Percentiles rank a stretch among this genome's conserved stretches.
phyloP scores from a whole-genome alignment of 2,329 filamentous ascomycete species.

The Coniochaeta sp. region DNA sequence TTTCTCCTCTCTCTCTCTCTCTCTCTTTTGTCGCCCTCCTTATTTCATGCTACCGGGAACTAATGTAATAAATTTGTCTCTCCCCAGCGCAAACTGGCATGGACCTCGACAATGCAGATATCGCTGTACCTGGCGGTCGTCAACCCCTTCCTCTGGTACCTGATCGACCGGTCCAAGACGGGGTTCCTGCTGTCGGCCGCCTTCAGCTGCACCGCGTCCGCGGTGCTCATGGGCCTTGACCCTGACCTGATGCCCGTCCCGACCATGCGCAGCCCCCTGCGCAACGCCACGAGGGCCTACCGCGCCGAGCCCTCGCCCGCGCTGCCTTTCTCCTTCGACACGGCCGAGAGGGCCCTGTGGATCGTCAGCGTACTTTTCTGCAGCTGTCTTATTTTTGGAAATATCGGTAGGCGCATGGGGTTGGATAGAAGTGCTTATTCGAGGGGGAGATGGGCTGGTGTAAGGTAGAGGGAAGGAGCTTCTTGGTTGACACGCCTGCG shows the following conservation, averaged over 20 bases:
- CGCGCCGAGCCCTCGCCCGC: not conserved
- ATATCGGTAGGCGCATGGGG: constrained; percentile 79
- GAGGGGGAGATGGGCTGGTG: constrained; percentile 38
- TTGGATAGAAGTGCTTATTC: constrained; percentile 33
- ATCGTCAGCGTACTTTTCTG: constrained; percentile 91
- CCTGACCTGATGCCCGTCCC: constrained; percentile 71
- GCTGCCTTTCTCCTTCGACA: constrained; percentile 33
- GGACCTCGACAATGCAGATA: constrained; percentile 91
- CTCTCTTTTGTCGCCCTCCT: not conserved
- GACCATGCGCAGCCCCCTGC: constrained; percentile 29
- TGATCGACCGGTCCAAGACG: constrained; percentile 82
- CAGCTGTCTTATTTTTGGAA: constrained; percentile 91
- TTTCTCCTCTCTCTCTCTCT: not conserved
- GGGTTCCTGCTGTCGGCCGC: constrained; percentile 73
- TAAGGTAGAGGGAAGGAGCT: constrained; percentile 19
- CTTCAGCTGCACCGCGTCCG: constrained; percentile 68
- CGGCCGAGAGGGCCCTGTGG: constrained; percentile 72
- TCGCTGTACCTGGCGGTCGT: constrained; percentile 82
- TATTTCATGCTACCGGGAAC: too few relatives aligned
- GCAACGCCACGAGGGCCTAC: constrained; percentile 10
- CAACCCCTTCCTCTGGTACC: constrained; percentile 92
- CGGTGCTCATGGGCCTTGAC: constrained; percentile 64
- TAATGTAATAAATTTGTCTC: too few relatives aligned
- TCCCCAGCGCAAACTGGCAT: constrained; percentile 64
- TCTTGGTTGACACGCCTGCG: too few relatives aligned